Evolutionary conservation across 257 asterid species (phyloP).

Genomic region (Solanum tarapatanum): DNA sequence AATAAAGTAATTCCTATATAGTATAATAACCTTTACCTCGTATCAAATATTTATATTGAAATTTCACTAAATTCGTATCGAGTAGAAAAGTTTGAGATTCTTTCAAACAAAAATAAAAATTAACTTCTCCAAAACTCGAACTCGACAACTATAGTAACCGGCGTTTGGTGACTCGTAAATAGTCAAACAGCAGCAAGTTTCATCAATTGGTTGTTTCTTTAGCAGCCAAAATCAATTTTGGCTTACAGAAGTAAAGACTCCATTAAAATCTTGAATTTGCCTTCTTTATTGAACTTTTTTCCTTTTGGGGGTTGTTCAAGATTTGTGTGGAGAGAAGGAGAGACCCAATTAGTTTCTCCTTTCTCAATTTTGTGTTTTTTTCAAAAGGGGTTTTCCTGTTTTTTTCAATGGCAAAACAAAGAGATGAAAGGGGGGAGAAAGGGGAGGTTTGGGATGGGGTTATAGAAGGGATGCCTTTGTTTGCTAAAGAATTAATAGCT

Average conservation of each 20-base stretch:
- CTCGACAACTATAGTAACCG: rapidly evolving
- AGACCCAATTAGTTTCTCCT: background rate
- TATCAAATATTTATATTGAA: background rate
- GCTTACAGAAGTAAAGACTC: background rate
- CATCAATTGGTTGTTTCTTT: background rate
- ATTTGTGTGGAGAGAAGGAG: background rate
- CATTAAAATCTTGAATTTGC: background rate
- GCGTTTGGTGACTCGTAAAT: background rate
- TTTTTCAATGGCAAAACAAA: constrained; percentile 40
- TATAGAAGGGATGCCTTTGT: constrained; percentile 53
- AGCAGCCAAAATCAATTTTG: background rate
- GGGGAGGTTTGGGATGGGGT: constrained; percentile 25
- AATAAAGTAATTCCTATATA: no score
- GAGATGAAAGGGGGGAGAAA: constrained; percentile 17
- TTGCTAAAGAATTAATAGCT: constrained; percentile 74
- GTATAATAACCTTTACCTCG: no score
- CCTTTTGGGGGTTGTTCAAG: background rate
- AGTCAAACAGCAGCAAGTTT: background rate
- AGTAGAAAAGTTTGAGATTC: no score
- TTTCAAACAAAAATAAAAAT: no score
- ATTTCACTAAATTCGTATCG: background rate
- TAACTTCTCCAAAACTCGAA: background rate
- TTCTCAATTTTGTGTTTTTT: background rate
- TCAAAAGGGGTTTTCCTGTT: background rate
- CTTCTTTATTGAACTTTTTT: background rate